Evolutionary conservation across 2,329 filamentous ascomycete genomes (phyloP).

Genomic region (Aspergillus sp.): DNA sequence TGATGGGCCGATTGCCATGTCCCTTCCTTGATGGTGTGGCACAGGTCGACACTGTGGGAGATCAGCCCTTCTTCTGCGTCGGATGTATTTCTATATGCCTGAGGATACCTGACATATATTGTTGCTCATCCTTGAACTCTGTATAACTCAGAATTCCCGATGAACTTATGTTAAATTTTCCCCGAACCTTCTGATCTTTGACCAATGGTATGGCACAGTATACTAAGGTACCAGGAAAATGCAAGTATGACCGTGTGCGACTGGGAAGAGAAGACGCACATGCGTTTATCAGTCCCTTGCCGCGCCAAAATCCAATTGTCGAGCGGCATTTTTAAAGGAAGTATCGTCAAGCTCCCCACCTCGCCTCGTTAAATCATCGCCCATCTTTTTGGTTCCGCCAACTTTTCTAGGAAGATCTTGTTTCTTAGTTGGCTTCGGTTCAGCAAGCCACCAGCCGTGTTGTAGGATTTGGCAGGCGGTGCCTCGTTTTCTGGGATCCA

Average conservation of each 20-base stretch:
- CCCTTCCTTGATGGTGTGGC: not conserved
- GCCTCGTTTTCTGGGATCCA: conserved; percentile 84
- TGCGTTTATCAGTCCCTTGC: conserved; percentile 14
- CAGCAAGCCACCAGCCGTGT: conserved; percentile 82
- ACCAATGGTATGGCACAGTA: not conserved
- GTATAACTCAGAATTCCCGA: not conserved
- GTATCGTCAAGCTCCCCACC: conserved; percentile 70
- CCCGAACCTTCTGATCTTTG: not conserved
- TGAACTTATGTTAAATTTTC: not conserved
- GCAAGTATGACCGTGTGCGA: not conserved
- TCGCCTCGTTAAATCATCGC: conserved; percentile 76
- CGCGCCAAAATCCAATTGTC: conserved; percentile 76
- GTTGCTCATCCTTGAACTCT: not conserved
- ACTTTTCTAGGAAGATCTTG: conserved; percentile 78
- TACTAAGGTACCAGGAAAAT: not conserved
- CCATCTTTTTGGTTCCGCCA: conserved; percentile 73
- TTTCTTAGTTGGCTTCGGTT: conserved; percentile 80
- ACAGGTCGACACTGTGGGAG: not conserved
- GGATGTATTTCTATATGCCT: not conserved
- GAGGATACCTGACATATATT: not conserved
- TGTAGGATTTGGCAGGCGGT: conserved; percentile 75
- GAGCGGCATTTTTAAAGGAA: conserved; percentile 71
- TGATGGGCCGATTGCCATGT: not conserved
- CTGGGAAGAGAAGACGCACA: not conserved
- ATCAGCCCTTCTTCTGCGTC: not conserved